Evolutionary conservation across 768 basidiomycete genomes (phyloP).

Genomic region (Phylloporus scabripes): DNA sequence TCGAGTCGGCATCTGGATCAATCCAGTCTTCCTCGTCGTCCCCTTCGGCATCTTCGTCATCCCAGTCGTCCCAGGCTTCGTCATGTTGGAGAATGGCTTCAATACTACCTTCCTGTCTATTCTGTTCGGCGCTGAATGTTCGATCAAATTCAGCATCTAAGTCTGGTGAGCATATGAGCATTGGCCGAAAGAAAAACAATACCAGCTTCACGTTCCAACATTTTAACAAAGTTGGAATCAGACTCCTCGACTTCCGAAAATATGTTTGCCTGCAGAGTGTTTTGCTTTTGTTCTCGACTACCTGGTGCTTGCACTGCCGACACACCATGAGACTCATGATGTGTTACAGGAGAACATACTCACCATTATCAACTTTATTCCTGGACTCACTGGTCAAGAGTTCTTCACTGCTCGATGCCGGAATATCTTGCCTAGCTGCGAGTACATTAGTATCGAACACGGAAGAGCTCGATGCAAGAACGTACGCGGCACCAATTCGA

Average conservation of each 20-base stretch:
- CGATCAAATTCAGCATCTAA: constrained; percentile 26
- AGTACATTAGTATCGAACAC: not conserved
- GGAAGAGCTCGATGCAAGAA: not conserved
- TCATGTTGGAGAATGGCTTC: constrained; percentile 14
- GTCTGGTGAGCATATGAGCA: constrained; percentile 5
- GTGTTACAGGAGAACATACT: not conserved
- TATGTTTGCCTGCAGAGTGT: constrained; percentile 1
- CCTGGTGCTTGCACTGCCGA: constrained; percentile 5
- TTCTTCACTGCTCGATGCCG: not conserved
- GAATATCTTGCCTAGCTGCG: constrained; percentile 8
- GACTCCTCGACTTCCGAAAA: constrained; percentile 23
- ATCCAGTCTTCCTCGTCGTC: constrained; percentile 43
- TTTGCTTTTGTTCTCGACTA: constrained; percentile 15
- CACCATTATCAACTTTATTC: constrained; percentile 6
- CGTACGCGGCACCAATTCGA: constrained; percentile 7
- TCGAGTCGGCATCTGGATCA: constrained; percentile 43
- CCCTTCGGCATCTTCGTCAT: constrained; percentile 39
- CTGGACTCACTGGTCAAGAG: constrained; percentile 1
- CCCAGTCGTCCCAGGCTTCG: constrained; percentile 28
- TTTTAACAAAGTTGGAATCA: constrained; percentile 23
- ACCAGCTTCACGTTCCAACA: constrained; percentile 31
- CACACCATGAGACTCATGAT: constrained; percentile 1
- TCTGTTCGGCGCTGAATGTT: constrained; percentile 15
- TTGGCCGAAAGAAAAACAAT: not conserved
- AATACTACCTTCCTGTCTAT: constrained; percentile 13